Evolutionary conservation across 148 eudicot genomes (phyloP).

Genomic region (Bassia scoparia): DNA sequence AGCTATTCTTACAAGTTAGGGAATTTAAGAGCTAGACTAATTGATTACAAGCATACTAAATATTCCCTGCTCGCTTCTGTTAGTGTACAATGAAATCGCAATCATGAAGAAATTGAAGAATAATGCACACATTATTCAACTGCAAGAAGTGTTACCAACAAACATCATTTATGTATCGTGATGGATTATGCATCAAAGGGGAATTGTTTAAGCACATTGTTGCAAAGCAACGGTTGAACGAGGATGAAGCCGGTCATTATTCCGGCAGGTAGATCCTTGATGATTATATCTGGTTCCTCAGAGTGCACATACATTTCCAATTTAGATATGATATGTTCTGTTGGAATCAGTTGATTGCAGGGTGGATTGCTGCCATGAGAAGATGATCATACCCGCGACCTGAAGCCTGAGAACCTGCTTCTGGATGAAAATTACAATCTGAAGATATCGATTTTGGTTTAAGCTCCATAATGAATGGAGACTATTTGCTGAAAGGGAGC

Average conservation of each 20-base stretch:
- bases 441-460: slow-evolving; percentile 97
- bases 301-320: not conserved
- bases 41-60: too few species aligned
- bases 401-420: slow-evolving; percentile 91
- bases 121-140: slow-evolving; percentile 88
- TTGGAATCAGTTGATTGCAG: slow-evolving; percentile 72
- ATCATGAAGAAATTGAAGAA: slow-evolving; percentile 80
- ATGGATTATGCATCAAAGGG: slow-evolving; percentile 89
- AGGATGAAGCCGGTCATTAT: slow-evolving; percentile 90
- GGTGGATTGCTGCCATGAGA: slow-evolving; percentile 91
- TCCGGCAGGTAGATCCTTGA: slow-evolving; percentile 63
- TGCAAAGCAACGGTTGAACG: slow-evolving; percentile 71
- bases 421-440: slow-evolving; percentile 73
- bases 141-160: slow-evolving; percentile 83
- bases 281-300: not conserved
- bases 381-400: slow-evolving; percentile 94
- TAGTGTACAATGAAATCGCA: slow-evolving; percentile 82
- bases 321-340: not conserved
- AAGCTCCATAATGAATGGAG: slow-evolving; percentile 92
- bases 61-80: slow-evolving; percentile 17
- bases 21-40: too few species aligned
- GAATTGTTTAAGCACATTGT: slow-evolving; percentile 86
- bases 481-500: slow-evolving; percentile 83
- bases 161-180: slow-evolving; percentile 68
- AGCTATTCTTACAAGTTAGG: too few species aligned